A percentile compares a stretch with the other conserved stretches of the same genome.
These are phyloP conservation scores for Zizania latifolia DNA, from an alignment of 176 grass and related monocot species.

Conservation along the genomic window DNA sequence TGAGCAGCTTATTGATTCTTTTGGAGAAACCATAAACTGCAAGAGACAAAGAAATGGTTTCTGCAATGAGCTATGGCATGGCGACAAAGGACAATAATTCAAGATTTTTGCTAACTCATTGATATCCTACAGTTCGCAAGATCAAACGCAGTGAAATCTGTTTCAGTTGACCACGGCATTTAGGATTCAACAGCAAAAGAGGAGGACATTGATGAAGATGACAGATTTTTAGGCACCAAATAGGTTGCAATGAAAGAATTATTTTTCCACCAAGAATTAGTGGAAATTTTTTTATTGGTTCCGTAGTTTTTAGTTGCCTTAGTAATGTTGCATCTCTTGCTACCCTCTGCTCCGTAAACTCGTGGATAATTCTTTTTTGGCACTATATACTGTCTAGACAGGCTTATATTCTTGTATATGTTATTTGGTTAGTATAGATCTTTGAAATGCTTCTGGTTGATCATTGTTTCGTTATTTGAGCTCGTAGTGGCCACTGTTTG, in stretches of 20 bases:
- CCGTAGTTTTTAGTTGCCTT: conserved; percentile 1
- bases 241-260: conserved; percentile 31
- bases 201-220: neutral
- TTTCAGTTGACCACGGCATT: conserved; percentile 6
- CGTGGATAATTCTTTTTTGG: neutral
- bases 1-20: conserved; percentile 74
- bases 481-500: too few relatives aligned
- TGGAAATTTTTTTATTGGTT: neutral
- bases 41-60: conserved; percentile 54
- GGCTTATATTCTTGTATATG: conserved; percentile 18
- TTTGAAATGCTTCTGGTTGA: neutral
- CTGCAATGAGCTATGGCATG: conserved; percentile 74
- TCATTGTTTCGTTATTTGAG: too few relatives aligned
- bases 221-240: conserved; percentile 33
- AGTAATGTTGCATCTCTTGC: conserved; percentile 5
- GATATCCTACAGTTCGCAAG: conserved; percentile 17
- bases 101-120: conserved; percentile 36
- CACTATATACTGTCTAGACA: neutral
- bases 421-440: neutral
- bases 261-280: conserved; percentile 17
- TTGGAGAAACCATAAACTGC: conserved; percentile 59
- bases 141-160: conserved; percentile 25
- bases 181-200: neutral
- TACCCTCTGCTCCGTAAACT: neutral
- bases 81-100: conserved; percentile 22